Evolutionary conservation across 495 filamentous ascomycete genomes (phyloP), one percentile per base, ranked within the genome.

Genomic region (Hamigera avellanea): DNA sequence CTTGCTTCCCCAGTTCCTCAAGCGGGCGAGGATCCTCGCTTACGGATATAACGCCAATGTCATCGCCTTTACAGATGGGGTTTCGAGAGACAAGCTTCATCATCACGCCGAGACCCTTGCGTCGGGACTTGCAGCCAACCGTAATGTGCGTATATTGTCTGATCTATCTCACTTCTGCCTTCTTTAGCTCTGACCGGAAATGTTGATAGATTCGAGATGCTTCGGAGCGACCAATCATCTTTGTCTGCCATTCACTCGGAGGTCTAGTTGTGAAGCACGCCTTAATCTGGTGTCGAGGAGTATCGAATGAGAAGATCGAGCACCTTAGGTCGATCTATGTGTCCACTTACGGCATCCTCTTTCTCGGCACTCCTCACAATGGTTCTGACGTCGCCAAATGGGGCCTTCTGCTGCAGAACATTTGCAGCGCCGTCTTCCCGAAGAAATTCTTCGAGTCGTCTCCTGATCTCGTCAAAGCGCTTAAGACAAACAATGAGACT

Each of bases 21-120:
- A 70, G 32, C 75, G 72, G 37, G 76, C 78, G 14, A 72, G 87
- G 21, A 72, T 93, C 26, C 56, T 93, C 33, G 80, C 81, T 5
- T 93, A 88, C 50, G 86, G 86, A 2, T 93, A 91, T 52, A 84
- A 93, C 49, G 80, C 83, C 31, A 78, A 84, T 46, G 81, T 88
- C 19, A 75, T 76, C 27, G 54, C 75, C 0, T 78, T 81, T 32
- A 73, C 65, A 9, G 75, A 74, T 32, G 67, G 70, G 21, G 67
- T 52, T 39, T 72, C 79, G 32, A 76, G 76, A 32, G 86, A 88
- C 54, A 79, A 78, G 45, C 75, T 93, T 41, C 78, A 82, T 41
- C 79, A 86, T 45, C 86, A 93, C 59, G 86, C 86, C 4, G 79
- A 88, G 51, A 85, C 75, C n/a, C 64, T 93, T 9, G 69, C 87